Evolutionary conservation across 2,329 filamentous ascomycete species (phyloP), one percentile per base, ranked within the genome.

Genomic region (Ustilaginoidea virens): DNA sequence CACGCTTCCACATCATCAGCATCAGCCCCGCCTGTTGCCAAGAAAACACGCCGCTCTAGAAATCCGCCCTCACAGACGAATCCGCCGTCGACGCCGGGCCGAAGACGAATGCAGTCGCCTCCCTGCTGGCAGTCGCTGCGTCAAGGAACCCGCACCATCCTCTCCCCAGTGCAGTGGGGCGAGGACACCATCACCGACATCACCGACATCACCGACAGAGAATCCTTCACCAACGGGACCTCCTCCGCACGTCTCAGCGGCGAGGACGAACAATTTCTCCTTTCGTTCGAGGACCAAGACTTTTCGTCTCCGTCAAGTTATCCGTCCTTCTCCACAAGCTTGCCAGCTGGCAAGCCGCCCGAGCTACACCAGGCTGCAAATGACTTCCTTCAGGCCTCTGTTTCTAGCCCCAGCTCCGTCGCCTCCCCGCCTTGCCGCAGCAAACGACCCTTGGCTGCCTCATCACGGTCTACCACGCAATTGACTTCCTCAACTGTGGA

Each of bases 271-370:
- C 31, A 37, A 11, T 41, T 40, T 20, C 35, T 54, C 13, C 30
- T 29, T 23, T 37, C 33, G n/a, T 30, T 55, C 16, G 34, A 39
- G 23, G 42, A 46, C 22, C 34, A 33, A 28, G 42, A 51, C 10
- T 51, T 52, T 30, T 54, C 51, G 7, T 55, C 52, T 3, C 52
- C 52, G 14, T 53, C 53, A 13, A 43, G 37, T 10, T 55, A 54
- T 28, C 48, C 50, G 5, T 36, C 44, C 22, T 47, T 53, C 33
- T 38, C 28, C 10, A 15, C 35, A 17, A 29, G 25, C 17, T 16
- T 25, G 5, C 17, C 23, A 5, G 9, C 27, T 6, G 18, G 22
- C 34, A 22, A 27, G 17, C 11, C 16, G 13, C 23, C 31, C 24
- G 30, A 19, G 22, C 19, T 29, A 19, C 30, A 30, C 30, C 28